These are phyloP conservation scores for Phoma sp. DNA, from an alignment of 2,329 filamentous ascomycete species.

Conservation along the genomic window DNA sequence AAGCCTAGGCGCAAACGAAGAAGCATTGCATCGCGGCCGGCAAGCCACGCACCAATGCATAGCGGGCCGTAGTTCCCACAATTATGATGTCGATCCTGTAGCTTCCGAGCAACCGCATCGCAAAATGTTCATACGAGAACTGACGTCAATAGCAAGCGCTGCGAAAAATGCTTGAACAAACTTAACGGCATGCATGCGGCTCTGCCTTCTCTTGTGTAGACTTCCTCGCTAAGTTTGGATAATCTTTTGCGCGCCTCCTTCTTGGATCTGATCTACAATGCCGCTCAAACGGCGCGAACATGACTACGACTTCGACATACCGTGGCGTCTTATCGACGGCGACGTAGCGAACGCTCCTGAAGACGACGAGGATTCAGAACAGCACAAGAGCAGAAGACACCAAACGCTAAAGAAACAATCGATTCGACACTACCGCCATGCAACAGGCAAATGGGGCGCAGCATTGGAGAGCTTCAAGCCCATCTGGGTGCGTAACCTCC, in stretches of 20 bases:
- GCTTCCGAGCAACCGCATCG: not conserved
- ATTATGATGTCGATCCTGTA: constrained; percentile 7
- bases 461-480: constrained; percentile 13
- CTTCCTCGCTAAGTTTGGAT: not conserved
- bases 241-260: not conserved
- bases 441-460: constrained; percentile 12
- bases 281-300: constrained; percentile 11
- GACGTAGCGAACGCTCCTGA: constrained; percentile 1
- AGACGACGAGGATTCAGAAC: constrained; percentile 9
- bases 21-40: not conserved
- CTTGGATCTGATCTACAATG: not conserved
- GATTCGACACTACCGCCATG: constrained; percentile 13
- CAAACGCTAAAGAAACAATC: not conserved
- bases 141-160: constrained; percentile 8
- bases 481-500: constrained; percentile 2
- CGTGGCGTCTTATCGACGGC: constrained; percentile 4
- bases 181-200: not conserved
- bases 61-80: constrained; percentile 1
- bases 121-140: not conserved
- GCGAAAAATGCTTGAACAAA: not conserved
- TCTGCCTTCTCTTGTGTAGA: not conserved
- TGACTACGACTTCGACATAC: constrained; percentile 14
- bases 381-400: constrained; percentile 14
- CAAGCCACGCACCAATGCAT: not conserved
- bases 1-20: not conserved